These are phyloP conservation scores for Xylariaceae sp. DNA, from an alignment of 2,329 filamentous ascomycete genomes.

Conservation along the genomic window DNA sequence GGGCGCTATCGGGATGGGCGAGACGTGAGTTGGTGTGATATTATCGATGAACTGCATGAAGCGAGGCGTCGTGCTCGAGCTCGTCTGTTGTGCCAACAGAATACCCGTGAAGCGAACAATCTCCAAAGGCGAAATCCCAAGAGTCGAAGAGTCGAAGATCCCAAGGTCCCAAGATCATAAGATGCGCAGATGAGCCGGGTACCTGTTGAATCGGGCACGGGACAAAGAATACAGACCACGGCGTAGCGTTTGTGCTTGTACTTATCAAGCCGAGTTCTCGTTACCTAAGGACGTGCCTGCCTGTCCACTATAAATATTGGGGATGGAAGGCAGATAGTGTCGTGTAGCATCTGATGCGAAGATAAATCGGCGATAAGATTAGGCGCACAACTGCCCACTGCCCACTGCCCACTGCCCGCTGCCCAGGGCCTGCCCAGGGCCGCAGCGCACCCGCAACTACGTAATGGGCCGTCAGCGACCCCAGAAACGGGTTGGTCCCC, in stretches of 20 bases:
- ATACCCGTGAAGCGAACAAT: background rate
- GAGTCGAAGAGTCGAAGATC: too few species aligned
- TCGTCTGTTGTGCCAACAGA: conserved; percentile 7
- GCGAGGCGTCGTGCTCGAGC: conserved; percentile 16
- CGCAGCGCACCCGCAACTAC: background rate
- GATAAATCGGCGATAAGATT: background rate
- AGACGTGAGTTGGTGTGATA: conserved; percentile 15
- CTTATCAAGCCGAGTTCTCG: background rate
- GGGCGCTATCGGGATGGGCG: conserved; percentile 10
- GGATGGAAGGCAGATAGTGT: background rate
- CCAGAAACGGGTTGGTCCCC: conserved; percentile 12
- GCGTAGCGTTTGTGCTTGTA: background rate
- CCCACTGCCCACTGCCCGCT: too few species aligned
- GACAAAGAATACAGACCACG: background rate
- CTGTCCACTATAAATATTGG: background rate
- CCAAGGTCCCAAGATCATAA: too few species aligned
- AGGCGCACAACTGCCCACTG: too few species aligned
- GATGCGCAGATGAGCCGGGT: too few species aligned
- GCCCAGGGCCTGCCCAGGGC: too few species aligned
- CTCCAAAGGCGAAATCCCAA: too few species aligned
- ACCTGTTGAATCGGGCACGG: too few species aligned
- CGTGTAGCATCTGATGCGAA: background rate
- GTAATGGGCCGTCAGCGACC: background rate
- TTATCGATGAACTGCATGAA: conserved; percentile 15
- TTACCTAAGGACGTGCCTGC: too few species aligned